Base-by-base conservation (phyloP, 306 rosid species). In the Bauhinia variegata region DNA sequence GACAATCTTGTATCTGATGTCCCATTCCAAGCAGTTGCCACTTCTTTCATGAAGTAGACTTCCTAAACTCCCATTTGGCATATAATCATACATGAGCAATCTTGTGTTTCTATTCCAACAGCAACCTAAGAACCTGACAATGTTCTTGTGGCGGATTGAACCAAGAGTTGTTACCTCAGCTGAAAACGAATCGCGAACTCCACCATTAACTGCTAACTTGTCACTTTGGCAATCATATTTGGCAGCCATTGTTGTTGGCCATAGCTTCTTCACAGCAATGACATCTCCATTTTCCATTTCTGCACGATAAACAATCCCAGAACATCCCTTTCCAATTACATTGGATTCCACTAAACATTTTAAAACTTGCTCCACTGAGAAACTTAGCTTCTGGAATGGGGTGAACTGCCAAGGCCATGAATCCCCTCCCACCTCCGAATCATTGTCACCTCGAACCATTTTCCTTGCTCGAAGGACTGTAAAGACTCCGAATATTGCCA, bases 51-150 rank as follows among this genome's bases (percentile, higher is more conserved):
- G 96, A 13, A 91, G 89, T 17, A 88, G 47, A 57, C 95, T 73
- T 17, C 97, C 97, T 54, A 91, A 85, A 63, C 97, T 91, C 50
- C 97, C 97, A 84, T 91, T 91, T 10, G 88, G 71, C 95, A 88
- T 85, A 70, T 88, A 91, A 49, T 91, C 96, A 61, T 91, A 91
- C 96, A 91, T 88, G 4, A 91, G 87, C 61, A 91, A 49, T 43
- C 86, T 85, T 11, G 91, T 88, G 67, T 58, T 82, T 49, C 71
- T 68, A 54, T 91, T 88, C 95, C 95, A 85, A 67, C 95, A 87
- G 77, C 96, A 91, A 17, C 97, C 97, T 31, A 88, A 71, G 82
- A 91, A 87, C 80, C 92, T 81, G 5, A 91, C 97, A 34, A 91
- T 91, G 81, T 91, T 91, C 85, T 89, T 88, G 80, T 91, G 97